Evolutionary conservation across 345 rosid genomes (phyloP), one percentile per base, ranked within the genome.

Genomic region (Ceriops zippeliana): DNA sequence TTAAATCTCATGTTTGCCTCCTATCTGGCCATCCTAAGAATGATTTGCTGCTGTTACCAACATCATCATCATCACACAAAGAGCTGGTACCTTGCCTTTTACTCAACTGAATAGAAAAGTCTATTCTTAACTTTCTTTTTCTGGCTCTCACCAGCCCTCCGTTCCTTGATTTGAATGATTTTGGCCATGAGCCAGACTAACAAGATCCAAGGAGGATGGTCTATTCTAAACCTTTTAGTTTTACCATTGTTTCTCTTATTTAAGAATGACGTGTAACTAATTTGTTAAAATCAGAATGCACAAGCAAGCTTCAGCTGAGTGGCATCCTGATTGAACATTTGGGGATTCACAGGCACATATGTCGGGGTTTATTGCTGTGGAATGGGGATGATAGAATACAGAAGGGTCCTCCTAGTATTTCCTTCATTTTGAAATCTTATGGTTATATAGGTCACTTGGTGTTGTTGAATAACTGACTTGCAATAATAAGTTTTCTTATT

Each of bases 1-100:
- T 65, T 24, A 35, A 58, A 19, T 60, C 58, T 52, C 53, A 17
- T 26, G 75, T 26, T 59, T 47, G 52, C 64, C 62, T 47, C 77
- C 28, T 56, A 46, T 67, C 42, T 19, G 59, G 66, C 51, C 68
- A 26, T 42, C 7, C 52, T 52, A 16, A 26, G 1, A 51, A 22
- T 49, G 65, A 59, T 69, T 31, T 47, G 58, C 58, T 49, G 63
- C 10, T 26, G 4, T 46, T 20, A 52, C 58, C 35, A 60, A 51
- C 17, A 24, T 10, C 57, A 30, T 15, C 42, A 30, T 13, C 46
- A 53, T 42, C 17, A n/a, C 20, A 65, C 4, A 64, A 42, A 65
- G 17, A 34, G 51, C 22, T 52, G 64, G 16, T 26, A 9, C 63
- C 19, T 30, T 27, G 19, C 42, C 2, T 65, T 69, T 62, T 60